Evolutionary conservation across 225 moss, liverwort and hornwort genomes (phyloP), one percentile per base, ranked within the genome.

Genomic region (Physcomitrellopsis africana): DNA sequence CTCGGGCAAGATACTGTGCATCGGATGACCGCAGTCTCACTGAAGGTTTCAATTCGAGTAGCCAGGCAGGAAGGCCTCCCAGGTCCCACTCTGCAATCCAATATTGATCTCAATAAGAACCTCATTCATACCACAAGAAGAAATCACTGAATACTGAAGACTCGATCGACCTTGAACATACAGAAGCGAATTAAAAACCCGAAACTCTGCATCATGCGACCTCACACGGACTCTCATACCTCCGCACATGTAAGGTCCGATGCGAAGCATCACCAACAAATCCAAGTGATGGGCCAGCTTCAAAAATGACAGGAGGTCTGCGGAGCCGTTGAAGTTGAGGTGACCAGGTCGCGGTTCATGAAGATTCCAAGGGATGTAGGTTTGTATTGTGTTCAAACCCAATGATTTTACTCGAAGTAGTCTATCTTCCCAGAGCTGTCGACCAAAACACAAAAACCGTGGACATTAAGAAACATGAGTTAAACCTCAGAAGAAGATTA

Each of bases 361-460:
- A 47, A 95, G 72, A 81, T 95, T 95, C 93, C 95, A 95, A 3
- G 95, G 95, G 48, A 95, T 87, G 68, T 88, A 95, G 8, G 93
- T 93, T 77, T 95, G 95, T 70, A 93, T 80, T 32, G 86, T 85
- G 64, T 95, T 95, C 82, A 95, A 78, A n/a, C 91, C 95, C 77
- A 93, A 43, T 57, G 93, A 77, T 67, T 93, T 95, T 5, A 82
- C 91, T 47, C 95, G 65, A 2, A 91, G 74, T 5, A 95, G 80
- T 58, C 95, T 90, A 77, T 95, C 95, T 66, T 79, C 84, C 95
- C 95, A 95, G n/a, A 91, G 90, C 95, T 95, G 91, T 73, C 16
- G 79, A 29, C 23, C 70, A 60, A 18, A 22, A 44, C 0, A 10
- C 23, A 23, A 27, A 57, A 62, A 76, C 68, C 44, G 60, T 76